Conservation (phyloP, 2,329 filamentous ascomycete species). For the Clarireedia hainanense region DNA sequence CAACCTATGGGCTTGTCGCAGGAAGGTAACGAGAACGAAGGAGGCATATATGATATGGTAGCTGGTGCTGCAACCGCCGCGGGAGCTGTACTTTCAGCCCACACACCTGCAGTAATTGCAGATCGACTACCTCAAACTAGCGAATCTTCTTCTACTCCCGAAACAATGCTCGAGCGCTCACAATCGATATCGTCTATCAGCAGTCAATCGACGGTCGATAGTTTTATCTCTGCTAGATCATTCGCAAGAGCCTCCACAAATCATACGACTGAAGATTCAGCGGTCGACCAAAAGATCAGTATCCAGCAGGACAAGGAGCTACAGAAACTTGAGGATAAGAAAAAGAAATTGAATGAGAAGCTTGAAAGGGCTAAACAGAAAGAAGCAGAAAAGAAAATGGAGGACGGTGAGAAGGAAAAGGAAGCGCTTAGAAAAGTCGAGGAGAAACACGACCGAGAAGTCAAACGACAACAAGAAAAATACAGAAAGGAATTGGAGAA, state of each 20-base stretch:
- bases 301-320: slow-evolving; percentile 55
- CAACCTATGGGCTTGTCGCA: neutral
- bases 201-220: slow-evolving; percentile 41
- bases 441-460: slow-evolving; percentile 55
- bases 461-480: slow-evolving; percentile 59
- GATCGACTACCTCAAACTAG: slow-evolving; percentile 25
- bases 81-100: slow-evolving; percentile 37
- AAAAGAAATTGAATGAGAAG: slow-evolving; percentile 55
- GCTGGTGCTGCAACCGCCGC: slow-evolving; percentile 44
- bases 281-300: slow-evolving; percentile 20
- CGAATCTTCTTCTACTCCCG: slow-evolving; percentile 20
- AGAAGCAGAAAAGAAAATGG: slow-evolving; percentile 34
- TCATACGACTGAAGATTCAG: slow-evolving; percentile 28
- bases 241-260: slow-evolving; percentile 30
- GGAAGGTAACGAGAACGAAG: slow-evolving; percentile 20
- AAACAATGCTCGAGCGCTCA: slow-evolving; percentile 11
- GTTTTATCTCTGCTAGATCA: slow-evolving; percentile 40
- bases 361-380: slow-evolving; percentile 47
- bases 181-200: slow-evolving; percentile 21
- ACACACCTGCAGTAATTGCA: slow-evolving; percentile 21
- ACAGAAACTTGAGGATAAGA: slow-evolving; percentile 52
- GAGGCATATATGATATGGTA: slow-evolving; percentile 49
- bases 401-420: slow-evolving; percentile 43
- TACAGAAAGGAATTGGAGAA: slow-evolving; percentile 56
- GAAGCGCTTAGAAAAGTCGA: slow-evolving; percentile 47